Percentiles rank a stretch among this genome's conserved stretches.
Conservation (phyloP, 805 yeast genomes). For the Monosporozyma aerobia region DNA sequence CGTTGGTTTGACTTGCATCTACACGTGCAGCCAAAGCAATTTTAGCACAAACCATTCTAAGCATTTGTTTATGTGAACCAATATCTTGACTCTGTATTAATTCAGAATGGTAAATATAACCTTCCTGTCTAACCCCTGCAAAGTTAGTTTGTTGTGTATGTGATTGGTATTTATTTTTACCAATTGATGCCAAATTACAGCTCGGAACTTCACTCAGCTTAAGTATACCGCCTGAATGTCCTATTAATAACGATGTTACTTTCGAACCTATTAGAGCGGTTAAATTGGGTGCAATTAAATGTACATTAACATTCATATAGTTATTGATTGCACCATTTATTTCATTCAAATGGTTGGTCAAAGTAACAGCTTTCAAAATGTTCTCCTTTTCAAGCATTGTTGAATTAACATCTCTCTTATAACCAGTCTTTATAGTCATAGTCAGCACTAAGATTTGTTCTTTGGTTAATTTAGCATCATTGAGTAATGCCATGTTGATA, state of each 20-base stretch:
- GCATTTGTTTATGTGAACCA: constrained; percentile 54
- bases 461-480: constrained; percentile 36
- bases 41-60: constrained; percentile 74
- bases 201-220: constrained; percentile 65
- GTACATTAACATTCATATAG: constrained; percentile 49
- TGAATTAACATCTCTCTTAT: constrained; percentile 24
- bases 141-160: constrained; percentile 29
- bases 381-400: constrained; percentile 29
- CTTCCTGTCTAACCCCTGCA: constrained; percentile 50
- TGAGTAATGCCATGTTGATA: constrained; percentile 25
- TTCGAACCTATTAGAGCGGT: constrained; percentile 62
- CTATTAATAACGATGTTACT: constrained; percentile 63
- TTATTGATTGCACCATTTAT: constrained; percentile 37
- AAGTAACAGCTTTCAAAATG: constrained; percentile 33
- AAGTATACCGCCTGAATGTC: constrained; percentile 58
- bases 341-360: constrained; percentile 38
- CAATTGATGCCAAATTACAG: constrained; percentile 75
- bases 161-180: constrained; percentile 35
- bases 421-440: constrained; percentile 57
- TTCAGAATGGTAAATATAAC: constrained; percentile 55
- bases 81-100: constrained; percentile 51
- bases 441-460: constrained; percentile 65
- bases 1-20: constrained; percentile 41
- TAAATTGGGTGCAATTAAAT: constrained; percentile 69
- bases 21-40: constrained; percentile 74